Evolutionary conservation across 2,329 filamentous ascomycete genomes (phyloP).

Genomic region (Scortechinia acanthostroma): DNA sequence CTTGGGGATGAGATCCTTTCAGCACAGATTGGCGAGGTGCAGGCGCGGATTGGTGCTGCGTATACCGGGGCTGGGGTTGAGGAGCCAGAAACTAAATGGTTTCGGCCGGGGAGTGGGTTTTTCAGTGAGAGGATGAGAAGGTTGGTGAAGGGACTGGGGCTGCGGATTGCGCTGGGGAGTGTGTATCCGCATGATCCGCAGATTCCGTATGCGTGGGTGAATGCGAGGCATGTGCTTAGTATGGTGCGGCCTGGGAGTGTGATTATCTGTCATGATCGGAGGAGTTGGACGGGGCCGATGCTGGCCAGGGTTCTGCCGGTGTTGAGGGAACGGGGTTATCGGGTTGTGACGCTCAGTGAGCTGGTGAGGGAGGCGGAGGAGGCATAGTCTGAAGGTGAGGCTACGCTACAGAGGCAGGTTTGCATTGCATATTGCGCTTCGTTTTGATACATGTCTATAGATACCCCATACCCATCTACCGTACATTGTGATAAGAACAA

Average conservation of each 20-base stretch:
- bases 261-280: background rate
- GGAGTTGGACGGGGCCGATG: background rate
- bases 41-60: background rate
- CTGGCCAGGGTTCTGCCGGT: constrained; percentile 44
- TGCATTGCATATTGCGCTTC: too few species aligned
- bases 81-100: background rate
- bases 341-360: constrained; percentile 64
- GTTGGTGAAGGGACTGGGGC: background rate
- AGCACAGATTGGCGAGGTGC: background rate
- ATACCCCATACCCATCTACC: too few species aligned
- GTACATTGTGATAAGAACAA: too few species aligned
- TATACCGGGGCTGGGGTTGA: too few species aligned
- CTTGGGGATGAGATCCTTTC: background rate
- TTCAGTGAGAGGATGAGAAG: background rate
- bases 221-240: background rate
- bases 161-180: background rate
- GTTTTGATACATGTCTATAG: too few species aligned
- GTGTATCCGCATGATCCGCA: background rate
- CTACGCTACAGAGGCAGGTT: too few species aligned
- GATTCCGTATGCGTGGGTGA: background rate
- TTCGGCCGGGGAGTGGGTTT: background rate
- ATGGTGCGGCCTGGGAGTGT: background rate
- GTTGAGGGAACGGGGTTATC: constrained; percentile 62
- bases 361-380: constrained; percentile 48
- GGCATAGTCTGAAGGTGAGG: too few species aligned